These are phyloP conservation scores for Flaveria trinervia DNA, from an alignment of 129 eudicot genomes.

Conservation along the genomic window DNA sequence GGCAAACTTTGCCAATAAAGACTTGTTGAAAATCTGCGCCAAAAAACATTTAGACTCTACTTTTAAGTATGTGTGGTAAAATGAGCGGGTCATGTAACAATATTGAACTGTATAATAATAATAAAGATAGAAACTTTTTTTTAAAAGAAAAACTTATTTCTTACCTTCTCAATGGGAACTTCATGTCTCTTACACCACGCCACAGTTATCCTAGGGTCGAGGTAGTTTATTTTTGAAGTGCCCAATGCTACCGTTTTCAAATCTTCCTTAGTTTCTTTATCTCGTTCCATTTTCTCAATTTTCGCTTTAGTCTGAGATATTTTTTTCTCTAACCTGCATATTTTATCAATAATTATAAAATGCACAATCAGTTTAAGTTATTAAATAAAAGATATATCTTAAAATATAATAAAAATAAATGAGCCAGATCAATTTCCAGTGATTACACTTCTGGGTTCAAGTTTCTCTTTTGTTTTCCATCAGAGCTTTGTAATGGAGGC, in stretches of 20 bases:
- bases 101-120: not conserved
- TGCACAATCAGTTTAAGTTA: not conserved
- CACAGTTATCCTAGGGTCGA: conserved; percentile 95
- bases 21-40: conserved; percentile 87
- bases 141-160: not conserved
- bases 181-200: conserved; percentile 99
- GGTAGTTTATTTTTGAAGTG: conserved; percentile 90
- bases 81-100: not conserved
- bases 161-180: conserved; percentile 97
- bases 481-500: conserved; percentile 65
- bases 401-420: not conserved
- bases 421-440: not conserved
- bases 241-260: conserved; percentile 92
- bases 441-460: conserved; percentile 81
- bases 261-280: conserved; percentile 79
- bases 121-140: not conserved
- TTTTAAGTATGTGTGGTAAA: not conserved
- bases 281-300: conserved; percentile 80
- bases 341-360: not conserved
- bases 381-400: not conserved
- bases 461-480: conserved; percentile 80
- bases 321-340: conserved; percentile 75
- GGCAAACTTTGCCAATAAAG: conserved; percentile 86
- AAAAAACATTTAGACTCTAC: not conserved
- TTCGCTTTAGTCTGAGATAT: conserved; percentile 61